Percentiles rank a stretch among this genome's conserved stretches.
phyloP scores from a whole-genome alignment of 768 basidiomycete species.

The Polyporus arcularius region DNA sequence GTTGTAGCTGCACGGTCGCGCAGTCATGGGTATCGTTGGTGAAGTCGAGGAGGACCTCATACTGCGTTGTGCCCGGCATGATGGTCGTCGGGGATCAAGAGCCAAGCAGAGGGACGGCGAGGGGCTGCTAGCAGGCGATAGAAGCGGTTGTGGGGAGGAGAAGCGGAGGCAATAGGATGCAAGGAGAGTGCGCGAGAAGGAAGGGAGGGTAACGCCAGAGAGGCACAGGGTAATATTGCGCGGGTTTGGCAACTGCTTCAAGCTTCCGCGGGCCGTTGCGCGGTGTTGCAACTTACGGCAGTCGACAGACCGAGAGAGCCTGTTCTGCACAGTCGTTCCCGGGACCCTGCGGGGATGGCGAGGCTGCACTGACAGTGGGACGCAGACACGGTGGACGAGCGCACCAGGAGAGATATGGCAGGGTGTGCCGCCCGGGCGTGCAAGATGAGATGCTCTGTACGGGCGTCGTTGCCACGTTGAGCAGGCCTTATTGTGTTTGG shows the following conservation, averaged over 20 bases:
- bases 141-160: slow-evolving; percentile 20
- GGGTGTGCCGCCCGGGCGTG: slow-evolving; percentile 9
- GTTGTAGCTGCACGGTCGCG: slow-evolving; percentile 63
- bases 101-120: slow-evolving; percentile 12
- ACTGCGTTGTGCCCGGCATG: slow-evolving; percentile 66
- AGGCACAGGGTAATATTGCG: slow-evolving; percentile 25
- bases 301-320: slow-evolving; percentile 12
- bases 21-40: slow-evolving; percentile 68
- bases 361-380: not conserved
- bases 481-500: slow-evolving; percentile 26
- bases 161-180: slow-evolving; percentile 21
- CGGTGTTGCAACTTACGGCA: slow-evolving; percentile 24
- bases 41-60: slow-evolving; percentile 69
- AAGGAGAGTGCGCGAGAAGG: slow-evolving; percentile 31
- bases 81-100: slow-evolving; percentile 9
- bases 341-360: not conserved
- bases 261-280: slow-evolving; percentile 29
- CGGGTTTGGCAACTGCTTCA: slow-evolving; percentile 24
- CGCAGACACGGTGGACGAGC: not conserved
- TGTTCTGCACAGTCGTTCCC: slow-evolving; percentile 6
- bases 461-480: slow-evolving; percentile 29
- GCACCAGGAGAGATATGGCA: slow-evolving; percentile 15
- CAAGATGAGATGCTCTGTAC: not conserved
- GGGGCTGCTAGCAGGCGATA: slow-evolving; percentile 10
- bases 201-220: slow-evolving; percentile 29